phyloP scores from a whole-genome alignment of 495 filamentous ascomycete genomes.

The Aspergillus sparsus region DNA sequence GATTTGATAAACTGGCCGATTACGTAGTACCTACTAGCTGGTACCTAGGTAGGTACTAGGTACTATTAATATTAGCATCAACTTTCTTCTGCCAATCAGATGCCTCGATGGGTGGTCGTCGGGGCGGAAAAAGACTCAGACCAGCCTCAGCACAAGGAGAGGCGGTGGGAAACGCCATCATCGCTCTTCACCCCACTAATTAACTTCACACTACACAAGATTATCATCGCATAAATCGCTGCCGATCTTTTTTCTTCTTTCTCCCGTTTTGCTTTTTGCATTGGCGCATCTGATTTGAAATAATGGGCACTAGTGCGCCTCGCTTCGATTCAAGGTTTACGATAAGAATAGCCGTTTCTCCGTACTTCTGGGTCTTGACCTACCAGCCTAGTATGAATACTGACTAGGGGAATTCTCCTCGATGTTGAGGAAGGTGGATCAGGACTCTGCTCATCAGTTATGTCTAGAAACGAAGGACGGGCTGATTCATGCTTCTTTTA shows the following conservation, averaged over 20 bases:
- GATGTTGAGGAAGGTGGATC: too few species aligned
- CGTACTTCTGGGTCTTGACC: neutral
- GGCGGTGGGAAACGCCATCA: neutral
- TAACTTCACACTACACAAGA: constrained; percentile 6
- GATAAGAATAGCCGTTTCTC: neutral
- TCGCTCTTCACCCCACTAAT: neutral
- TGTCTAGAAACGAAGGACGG: too few species aligned
- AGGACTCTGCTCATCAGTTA: too few species aligned
- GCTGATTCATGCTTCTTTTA: too few species aligned
- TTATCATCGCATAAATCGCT: constrained; percentile 6
- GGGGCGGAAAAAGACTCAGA: too few species aligned
- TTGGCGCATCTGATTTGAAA: constrained; percentile 22
- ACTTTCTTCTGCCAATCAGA: too few species aligned
- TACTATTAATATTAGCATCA: too few species aligned
- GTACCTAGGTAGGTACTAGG: too few species aligned
- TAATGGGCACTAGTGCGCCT: constrained; percentile 14
- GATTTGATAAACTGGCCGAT: too few species aligned
- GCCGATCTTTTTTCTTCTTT: constrained; percentile 11
- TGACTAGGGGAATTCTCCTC: neutral
- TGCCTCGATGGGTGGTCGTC: too few species aligned
- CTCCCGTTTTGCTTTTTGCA: constrained; percentile 1
- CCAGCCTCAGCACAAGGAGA: too few species aligned
- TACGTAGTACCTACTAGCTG: too few species aligned
- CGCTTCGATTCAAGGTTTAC: constrained; percentile 5
- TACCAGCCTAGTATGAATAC: neutral